These are phyloP conservation scores for Hygrophila difformis DNA, from an alignment of 257 asterid species.

Conservation along the genomic window DNA sequence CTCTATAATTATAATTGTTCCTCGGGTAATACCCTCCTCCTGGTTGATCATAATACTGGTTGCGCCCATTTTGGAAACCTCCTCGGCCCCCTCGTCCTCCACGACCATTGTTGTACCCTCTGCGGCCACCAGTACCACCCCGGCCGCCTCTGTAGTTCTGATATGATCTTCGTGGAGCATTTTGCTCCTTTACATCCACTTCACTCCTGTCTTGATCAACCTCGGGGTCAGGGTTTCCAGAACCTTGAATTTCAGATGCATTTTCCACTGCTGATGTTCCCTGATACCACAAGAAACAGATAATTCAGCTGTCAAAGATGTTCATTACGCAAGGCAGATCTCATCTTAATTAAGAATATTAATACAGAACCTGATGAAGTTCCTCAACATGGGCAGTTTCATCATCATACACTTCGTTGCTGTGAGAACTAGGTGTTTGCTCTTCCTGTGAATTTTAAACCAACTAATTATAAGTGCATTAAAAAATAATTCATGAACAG, in stretches of 20 bases:
- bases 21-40: conserved; percentile 48
- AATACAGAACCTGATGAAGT: conserved; percentile 33
- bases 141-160: conserved; percentile 55
- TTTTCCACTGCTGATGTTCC: conserved; percentile 30
- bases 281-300: conserved; percentile 14
- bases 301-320: not conserved
- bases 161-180: conserved; percentile 32
- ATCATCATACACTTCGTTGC: conserved; percentile 23
- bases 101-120: conserved; percentile 49
- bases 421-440: conserved; percentile 31
- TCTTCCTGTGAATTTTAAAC: conserved; percentile 39
- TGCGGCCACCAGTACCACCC: conserved; percentile 39
- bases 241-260: conserved; percentile 31
- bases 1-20: conserved; percentile 42
- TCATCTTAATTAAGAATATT: not conserved
- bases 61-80: conserved; percentile 52
- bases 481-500: too few relatives aligned
- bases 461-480: too few relatives aligned
- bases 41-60: conserved; percentile 49
- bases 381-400: conserved; percentile 33
- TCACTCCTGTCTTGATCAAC: conserved; percentile 28
- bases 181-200: conserved; percentile 33
- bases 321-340: not conserved
- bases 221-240: conserved; percentile 24
- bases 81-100: conserved; percentile 61